Percentiles rank a stretch among this genome's conserved stretches.
Evolutionary conservation across 1,139 yeast species (phyloP).

Genomic region (Saccharomycopsis hybrid): DNA sequence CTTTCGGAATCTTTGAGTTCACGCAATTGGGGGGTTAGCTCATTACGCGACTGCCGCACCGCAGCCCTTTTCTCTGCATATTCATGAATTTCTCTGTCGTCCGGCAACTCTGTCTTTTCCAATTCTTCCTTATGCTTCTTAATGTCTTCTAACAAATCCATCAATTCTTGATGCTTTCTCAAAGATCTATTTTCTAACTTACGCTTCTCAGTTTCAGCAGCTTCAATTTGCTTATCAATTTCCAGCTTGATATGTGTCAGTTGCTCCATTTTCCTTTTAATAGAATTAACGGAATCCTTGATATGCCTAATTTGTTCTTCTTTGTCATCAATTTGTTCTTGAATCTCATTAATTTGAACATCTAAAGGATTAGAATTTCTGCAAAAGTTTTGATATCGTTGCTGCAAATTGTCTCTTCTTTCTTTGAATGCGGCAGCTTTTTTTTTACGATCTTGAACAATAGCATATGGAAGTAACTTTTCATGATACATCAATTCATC

Average conservation of each 20-base stretch:
- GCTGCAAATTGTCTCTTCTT: constrained; percentile 38
- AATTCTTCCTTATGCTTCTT: constrained; percentile 25
- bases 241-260: no score
- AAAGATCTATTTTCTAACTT: constrained; percentile 24
- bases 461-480: constrained; percentile 55
- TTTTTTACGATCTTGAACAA: constrained; percentile 45
- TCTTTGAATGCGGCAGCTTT: constrained; percentile 36
- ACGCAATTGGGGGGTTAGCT: constrained; percentile 9
- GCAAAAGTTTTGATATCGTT: constrained; percentile 31
- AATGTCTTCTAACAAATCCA: constrained; percentile 26
- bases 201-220: constrained; percentile 21
- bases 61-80: constrained; percentile 22
- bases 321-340: constrained; percentile 8
- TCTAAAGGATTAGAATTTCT: constrained; percentile 30
- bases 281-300: constrained; percentile 18
- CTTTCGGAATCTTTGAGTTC: constrained; percentile 1
- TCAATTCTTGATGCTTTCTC: constrained; percentile 27
- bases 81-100: constrained; percentile 25
- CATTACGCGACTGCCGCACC: constrained; percentile 22
- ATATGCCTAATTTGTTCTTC: constrained; percentile 23
- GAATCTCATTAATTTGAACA: constrained; percentile 20
- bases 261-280: no score
- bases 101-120: constrained; percentile 19
- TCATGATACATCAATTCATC: constrained; percentile 43
- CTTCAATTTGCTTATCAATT: constrained; percentile 24